Conservation (phyloP, 140 eudicot species). For the Ambrosia hybrid region DNA sequence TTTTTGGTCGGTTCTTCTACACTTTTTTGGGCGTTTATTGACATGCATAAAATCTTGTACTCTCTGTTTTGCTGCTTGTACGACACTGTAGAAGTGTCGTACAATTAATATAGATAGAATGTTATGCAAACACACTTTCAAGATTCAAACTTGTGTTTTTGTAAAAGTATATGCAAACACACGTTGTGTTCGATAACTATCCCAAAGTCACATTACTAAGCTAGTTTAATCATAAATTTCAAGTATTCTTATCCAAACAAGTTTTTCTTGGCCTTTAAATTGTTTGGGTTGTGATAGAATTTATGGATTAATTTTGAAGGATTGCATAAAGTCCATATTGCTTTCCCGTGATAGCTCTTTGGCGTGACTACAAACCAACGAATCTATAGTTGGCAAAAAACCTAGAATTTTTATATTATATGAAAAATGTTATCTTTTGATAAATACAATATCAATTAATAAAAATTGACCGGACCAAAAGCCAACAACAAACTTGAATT, state of each 20-base stretch:
- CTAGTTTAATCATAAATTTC: neutral
- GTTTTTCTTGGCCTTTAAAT: neutral
- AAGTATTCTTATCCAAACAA: neutral
- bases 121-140: too few species aligned
- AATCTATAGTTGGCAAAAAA: neutral
- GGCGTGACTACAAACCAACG: neutral
- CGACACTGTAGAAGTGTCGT: too few species aligned
- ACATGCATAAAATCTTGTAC: too few species aligned
- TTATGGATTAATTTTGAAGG: neutral
- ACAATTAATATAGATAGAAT: too few species aligned
- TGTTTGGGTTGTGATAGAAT: neutral
- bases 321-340: neutral
- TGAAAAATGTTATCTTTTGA: neutral
- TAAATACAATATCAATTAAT: constrained; percentile 6
- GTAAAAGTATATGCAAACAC: neutral
- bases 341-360: neutral
- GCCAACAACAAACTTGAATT: neutral
- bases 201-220: neutral
- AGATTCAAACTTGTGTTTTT: too few species aligned
- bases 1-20: too few species aligned
- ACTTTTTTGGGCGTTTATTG: too few species aligned
- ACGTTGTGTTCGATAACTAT: neutral
- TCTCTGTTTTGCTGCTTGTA: too few species aligned
- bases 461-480: neutral
- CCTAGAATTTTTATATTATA: neutral